Base-by-base conservation (phyloP, 176 grass and related monocot species). In the Neostapfia colusana region DNA sequence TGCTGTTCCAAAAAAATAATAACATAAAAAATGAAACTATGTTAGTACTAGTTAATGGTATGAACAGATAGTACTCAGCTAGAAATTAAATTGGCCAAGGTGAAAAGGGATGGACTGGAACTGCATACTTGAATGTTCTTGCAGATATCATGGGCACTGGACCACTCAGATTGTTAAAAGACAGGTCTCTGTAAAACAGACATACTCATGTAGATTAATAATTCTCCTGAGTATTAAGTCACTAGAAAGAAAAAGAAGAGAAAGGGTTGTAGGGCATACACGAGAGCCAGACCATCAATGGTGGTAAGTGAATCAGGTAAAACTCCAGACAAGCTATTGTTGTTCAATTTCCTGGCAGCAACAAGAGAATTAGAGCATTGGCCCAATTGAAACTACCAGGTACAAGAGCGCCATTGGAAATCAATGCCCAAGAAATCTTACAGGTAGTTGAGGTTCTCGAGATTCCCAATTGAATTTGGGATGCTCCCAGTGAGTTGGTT, bases 301-400 rank as follows among this genome's bases (percentile, higher is more conserved):
- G 76, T 84, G 64, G 89, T 77, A 49, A 98, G 72, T 69, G 95
- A 82, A 92, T 92, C 89, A 63, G 95, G 95, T 16, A 88, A 78
- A 35, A 75, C 71, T 71, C 95, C 95, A 67, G 89, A 94, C 65
- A 98, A 91, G 56, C 85, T 98, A 80, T 98, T 98, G 82, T 98
- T 94, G 55, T 98, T 94, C 76, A 98, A 69, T 80, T 93, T 86
- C 84, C 95, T 98, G 74, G 49, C 18, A 48, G 64, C 27, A 84
- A 48, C 6, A 70, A 63, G 62, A 35, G 69, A 74, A 40, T 4
- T 6, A 75, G 54, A 45, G 44, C 79, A 78, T 57, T 36, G 45
- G 21, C 7, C 45, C 45, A 81, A 57, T 21, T 18, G 23, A 9
- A 69, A 63, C 39, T 5, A 3, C 3, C 20, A 37, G 16, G 10